Percentiles rank a stretch among this genome's conserved stretches.
These are phyloP conservation scores for Citrullus amarus DNA, from an alignment of 306 rosid species.

Conservation along the genomic window DNA sequence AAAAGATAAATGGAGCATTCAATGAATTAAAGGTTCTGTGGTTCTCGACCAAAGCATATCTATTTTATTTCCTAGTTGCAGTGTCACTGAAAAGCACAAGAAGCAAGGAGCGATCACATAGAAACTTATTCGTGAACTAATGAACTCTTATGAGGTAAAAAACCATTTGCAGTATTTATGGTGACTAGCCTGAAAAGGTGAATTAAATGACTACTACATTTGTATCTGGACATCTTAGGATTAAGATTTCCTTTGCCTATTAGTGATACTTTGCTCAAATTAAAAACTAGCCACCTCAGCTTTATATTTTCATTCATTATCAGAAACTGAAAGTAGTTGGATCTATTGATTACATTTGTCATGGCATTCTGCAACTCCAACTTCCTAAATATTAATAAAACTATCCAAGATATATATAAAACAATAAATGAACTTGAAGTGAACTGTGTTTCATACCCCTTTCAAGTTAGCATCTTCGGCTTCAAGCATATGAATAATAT, in stretches of 20 bases:
- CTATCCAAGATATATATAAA: neutral
- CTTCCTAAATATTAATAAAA: neutral
- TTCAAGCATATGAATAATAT: slow-evolving; percentile 88
- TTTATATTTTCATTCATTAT: neutral
- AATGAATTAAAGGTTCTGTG: neutral
- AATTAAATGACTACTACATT: neutral
- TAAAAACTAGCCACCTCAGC: neutral
- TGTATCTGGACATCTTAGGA: neutral
- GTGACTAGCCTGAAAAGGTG: neutral
- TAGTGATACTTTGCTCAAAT: neutral
- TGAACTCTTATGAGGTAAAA: neutral
- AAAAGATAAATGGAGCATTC: neutral
- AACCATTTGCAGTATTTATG: neutral
- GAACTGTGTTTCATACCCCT: slow-evolving; percentile 42
- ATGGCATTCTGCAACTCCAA: neutral
- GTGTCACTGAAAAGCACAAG: neutral
- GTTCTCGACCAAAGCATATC: neutral
- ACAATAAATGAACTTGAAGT: slow-evolving; percentile 11
- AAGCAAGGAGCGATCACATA: neutral
- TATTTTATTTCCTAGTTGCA: neutral
- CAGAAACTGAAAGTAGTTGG: neutral
- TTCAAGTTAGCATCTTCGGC: slow-evolving; percentile 65
- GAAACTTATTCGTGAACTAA: neutral
- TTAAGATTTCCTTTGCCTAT: neutral
- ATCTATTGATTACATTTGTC: neutral